Evolutionary conservation across 768 basidiomycete genomes (phyloP), one percentile per base, ranked within the genome.

Genomic region (Hypholoma fasciculare): DNA sequence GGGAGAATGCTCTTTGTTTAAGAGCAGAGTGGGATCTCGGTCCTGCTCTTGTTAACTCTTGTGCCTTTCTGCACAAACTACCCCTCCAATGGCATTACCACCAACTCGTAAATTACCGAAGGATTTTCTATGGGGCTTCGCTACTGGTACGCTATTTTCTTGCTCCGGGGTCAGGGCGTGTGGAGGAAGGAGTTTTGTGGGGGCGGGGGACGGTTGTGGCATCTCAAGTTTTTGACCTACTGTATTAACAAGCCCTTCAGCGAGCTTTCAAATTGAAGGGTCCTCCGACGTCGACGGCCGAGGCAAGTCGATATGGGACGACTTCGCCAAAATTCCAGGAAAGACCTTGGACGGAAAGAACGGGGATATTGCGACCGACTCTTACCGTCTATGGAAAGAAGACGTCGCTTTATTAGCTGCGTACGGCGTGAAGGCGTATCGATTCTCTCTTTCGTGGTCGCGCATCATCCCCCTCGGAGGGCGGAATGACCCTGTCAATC

Each of bases 381-480:
- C 88, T 12, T 87, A 89, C 73, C 78, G 76, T 53, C 75, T 82
- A 59, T 91, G 87, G 86, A 80, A 80, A 58, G 82, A 87, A 61
- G 89, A 90, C 67, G 70, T 89, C 38, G 80, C 79, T 36, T 75
- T 91, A 40, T 75, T 92, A 62, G 78, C 76, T 23, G 63, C 77
- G 37, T 88, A 89, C 61, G 87, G 88, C 36, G 84, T 86, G 49
- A 88, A 87, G 63, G 74, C 86, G 2, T 92, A 91, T 73, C 82
- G 89, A 19, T 91, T 92, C 73, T 90, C 87, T 4, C 75, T 92
- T 54, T 78, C 89, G 7, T 91, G 89, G 91, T 82, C 87, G 11
- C 80, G 90, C 26, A 80, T 91, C 62, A 88, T 91, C 58, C 90
- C 89, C 23, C 76, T 85, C 16, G 88, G 88, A 19, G 89, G 90